Evolutionary conservation across 73 alveolate genomes (phyloP).

Genomic region (Paramecium octaurelia): DNA sequence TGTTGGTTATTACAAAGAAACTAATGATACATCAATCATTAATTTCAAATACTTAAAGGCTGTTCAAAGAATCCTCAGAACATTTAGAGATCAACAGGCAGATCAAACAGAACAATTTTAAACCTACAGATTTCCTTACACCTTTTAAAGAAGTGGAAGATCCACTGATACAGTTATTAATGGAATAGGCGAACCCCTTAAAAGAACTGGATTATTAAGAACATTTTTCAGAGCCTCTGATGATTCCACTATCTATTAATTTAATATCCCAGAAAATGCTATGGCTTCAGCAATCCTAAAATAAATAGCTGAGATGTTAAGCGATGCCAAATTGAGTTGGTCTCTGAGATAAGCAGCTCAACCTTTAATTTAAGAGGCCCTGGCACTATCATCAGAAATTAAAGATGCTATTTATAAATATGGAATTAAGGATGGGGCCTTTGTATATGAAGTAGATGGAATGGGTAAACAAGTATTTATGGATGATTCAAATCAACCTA

Average conservation of each 20-base stretch:
- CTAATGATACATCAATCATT: slow-evolving; percentile 63
- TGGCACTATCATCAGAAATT: slow-evolving; percentile 56
- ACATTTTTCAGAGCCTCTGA: slow-evolving; percentile 85
- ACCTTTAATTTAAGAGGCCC: slow-evolving; percentile 45
- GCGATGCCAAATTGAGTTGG: slow-evolving; percentile 36
- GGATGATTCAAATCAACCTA: slow-evolving; percentile 91
- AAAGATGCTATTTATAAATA: slow-evolving; percentile 67
- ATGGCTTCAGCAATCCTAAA: slow-evolving; percentile 73
- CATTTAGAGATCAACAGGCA: slow-evolving; percentile 66
- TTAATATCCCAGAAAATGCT: slow-evolving; percentile 84
- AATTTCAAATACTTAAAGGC: slow-evolving; percentile 66
- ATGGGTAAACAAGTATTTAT: slow-evolving; percentile 73
- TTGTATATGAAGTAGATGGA: slow-evolving; percentile 84
- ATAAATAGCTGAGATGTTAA: slow-evolving; percentile 68
- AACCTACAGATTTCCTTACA: slow-evolving; percentile 72
- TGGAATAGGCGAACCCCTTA: slow-evolving; percentile 68
- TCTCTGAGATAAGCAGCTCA: neutral
- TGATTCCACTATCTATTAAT: slow-evolving; percentile 75
- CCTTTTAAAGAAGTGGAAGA: slow-evolving; percentile 75
- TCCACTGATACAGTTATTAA: slow-evolving; percentile 77
- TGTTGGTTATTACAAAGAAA: slow-evolving; percentile 61
- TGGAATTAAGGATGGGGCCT: slow-evolving; percentile 72
- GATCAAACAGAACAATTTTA: slow-evolving; percentile 72
- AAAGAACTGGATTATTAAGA: slow-evolving; percentile 76
- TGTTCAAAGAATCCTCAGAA: slow-evolving; percentile 55